Percentiles rank a stretch among this genome's conserved stretches.
Conservation (phyloP, 352 stramenopile genomes). For the Phytophthora crassamura region DNA sequence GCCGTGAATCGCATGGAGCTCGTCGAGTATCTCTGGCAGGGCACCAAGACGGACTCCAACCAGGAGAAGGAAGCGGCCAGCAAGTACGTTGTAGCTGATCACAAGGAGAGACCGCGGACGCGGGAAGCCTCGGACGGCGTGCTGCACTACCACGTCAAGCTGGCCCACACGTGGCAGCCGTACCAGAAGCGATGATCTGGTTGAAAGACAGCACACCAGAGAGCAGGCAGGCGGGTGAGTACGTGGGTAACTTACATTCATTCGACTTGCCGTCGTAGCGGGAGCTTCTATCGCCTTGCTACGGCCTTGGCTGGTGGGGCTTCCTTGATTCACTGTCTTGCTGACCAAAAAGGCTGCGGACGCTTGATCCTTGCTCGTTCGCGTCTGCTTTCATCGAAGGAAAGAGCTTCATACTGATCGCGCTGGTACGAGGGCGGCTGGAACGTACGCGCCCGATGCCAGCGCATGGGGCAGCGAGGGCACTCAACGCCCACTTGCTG, state of each 20-base stretch:
- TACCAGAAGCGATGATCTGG: constrained; percentile 23
- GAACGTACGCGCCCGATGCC: background rate
- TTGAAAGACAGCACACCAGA: background rate
- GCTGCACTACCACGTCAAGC: constrained; percentile 68
- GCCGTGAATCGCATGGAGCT: constrained; percentile 23
- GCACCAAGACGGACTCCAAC: constrained; percentile 18
- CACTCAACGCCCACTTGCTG: too few relatives aligned
- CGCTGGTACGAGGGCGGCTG: constrained; percentile 16
- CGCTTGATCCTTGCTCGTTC: constrained; percentile 30
- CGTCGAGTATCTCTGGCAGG: constrained; percentile 35
- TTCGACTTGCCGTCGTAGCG: constrained; percentile 26
- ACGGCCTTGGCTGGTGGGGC: constrained; percentile 22
- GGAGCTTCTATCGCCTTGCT: constrained; percentile 42
- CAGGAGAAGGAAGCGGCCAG: constrained; percentile 26
- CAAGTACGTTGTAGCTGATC: constrained; percentile 9
- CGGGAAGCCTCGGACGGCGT: constrained; percentile 26
- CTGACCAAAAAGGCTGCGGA: constrained; percentile 33
- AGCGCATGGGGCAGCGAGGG: too few relatives aligned
- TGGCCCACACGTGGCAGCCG: constrained; percentile 66
- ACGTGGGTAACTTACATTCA: constrained; percentile 49
- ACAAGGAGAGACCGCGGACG: constrained; percentile 20
- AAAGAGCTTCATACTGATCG: constrained; percentile 33
- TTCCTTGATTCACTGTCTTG: constrained; percentile 40
- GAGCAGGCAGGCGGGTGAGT: constrained; percentile 1
- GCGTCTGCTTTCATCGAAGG: constrained; percentile 39